Percentiles rank a stretch among this genome's conserved stretches.
These are phyloP conservation scores for Solanum paucissectum DNA, from an alignment of 257 asterid species.

Conservation along the genomic window DNA sequence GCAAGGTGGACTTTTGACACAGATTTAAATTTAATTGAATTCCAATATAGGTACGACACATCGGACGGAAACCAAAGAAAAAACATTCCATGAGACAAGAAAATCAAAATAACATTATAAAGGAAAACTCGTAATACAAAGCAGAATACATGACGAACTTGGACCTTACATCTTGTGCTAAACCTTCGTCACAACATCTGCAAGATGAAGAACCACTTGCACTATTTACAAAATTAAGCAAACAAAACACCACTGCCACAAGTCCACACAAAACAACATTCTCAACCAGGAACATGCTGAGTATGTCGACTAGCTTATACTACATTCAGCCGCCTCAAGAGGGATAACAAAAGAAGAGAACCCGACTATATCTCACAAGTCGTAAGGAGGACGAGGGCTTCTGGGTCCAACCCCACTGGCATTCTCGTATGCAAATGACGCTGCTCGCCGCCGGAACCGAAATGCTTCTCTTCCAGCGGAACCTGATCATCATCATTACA, in stretches of 20 bases:
- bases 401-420: slow-evolving; percentile 75
- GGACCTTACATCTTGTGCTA: neutral
- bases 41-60: too few species aligned
- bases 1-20: accelerated
- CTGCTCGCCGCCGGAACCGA: slow-evolving; percentile 70
- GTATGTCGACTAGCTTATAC: neutral
- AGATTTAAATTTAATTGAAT: too few species aligned
- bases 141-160: slow-evolving; percentile 3
- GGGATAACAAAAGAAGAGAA: neutral
- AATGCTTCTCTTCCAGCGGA: slow-evolving; percentile 66
- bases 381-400: slow-evolving; percentile 92
- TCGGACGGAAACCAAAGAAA: too few species aligned
- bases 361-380: slow-evolving; percentile 49
- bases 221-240: slow-evolving; percentile 8
- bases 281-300: slow-evolving; percentile 5
- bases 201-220: neutral
- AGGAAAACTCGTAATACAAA: neutral
- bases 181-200: neutral
- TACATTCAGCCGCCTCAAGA: slow-evolving; percentile 5
- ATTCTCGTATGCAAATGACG: slow-evolving; percentile 69
- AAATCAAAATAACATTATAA: neutral
- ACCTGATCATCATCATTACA: slow-evolving; percentile 12
- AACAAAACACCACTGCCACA: neutral
- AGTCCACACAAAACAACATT: neutral
- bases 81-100: neutral